Percentiles rank a stretch among this genome's conserved stretches.
These are phyloP conservation scores for Zoysia matrella DNA, from an alignment of 202 grass and related monocot genomes.

Conservation along the genomic window DNA sequence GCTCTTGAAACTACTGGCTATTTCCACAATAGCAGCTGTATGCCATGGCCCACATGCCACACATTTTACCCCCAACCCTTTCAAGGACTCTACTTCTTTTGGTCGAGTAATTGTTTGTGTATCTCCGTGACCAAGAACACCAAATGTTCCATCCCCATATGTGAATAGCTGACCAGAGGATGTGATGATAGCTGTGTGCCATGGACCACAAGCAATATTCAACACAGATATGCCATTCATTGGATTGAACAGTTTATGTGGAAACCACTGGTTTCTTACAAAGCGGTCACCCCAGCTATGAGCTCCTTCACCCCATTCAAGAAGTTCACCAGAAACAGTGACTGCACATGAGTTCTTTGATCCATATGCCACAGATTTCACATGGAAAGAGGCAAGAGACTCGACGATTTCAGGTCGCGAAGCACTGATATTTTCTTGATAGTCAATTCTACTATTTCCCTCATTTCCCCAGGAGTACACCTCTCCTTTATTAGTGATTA, in stretches of 20 bases:
- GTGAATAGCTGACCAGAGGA: constrained; percentile 83
- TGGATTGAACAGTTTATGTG: constrained; percentile 61
- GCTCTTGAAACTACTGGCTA: constrained; percentile 57
- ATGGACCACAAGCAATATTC: constrained; percentile 86
- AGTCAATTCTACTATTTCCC: constrained; percentile 54
- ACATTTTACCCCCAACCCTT: constrained; percentile 75
- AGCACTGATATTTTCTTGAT: constrained; percentile 57
- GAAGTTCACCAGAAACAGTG: constrained; percentile 81
- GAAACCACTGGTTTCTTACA: constrained; percentile 72
- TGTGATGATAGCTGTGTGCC: constrained; percentile 88
- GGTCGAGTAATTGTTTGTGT: constrained; percentile 65
- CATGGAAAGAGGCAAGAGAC: constrained; percentile 64
- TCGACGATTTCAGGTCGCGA: constrained; percentile 68
- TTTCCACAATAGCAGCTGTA: constrained; percentile 85
- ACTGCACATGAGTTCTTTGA: constrained; percentile 81
- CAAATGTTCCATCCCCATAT: constrained; percentile 93
- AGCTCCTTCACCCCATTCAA: constrained; percentile 72
- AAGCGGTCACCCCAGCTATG: constrained; percentile 50
- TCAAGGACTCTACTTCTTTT: constrained; percentile 82
- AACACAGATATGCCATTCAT: constrained; percentile 70
- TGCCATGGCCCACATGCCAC: constrained; percentile 94
- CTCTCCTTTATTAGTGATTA: constrained; percentile 90
- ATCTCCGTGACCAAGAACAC: constrained; percentile 92
- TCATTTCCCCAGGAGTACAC: constrained; percentile 91
- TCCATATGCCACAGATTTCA: constrained; percentile 79